Conservation (phyloP, 228 moss, liverwort and hornwort species). For the Sphagnum fallax region DNA sequence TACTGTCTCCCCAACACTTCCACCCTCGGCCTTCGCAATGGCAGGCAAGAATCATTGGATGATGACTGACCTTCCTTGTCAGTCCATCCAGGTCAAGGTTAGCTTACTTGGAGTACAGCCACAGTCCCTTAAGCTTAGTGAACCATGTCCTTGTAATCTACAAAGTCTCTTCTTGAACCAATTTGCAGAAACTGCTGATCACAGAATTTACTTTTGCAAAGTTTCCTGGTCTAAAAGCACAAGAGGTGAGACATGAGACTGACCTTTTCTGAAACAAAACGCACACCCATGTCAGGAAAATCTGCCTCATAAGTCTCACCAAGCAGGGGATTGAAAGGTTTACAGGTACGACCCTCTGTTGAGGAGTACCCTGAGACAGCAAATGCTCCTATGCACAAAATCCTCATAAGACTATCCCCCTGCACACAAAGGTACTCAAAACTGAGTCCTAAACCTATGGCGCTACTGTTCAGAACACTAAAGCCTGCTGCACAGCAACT, state of each 20-base stretch:
- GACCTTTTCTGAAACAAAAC: conserved; percentile 94
- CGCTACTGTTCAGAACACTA: no score
- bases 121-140: no score
- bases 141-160: no score
- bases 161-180: no score
- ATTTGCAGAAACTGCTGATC: no score
- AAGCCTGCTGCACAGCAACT: no score
- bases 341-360: conserved; percentile 88
- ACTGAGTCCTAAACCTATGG: no score
- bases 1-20: conserved; percentile 99
- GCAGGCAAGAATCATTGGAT: conserved; percentile 99
- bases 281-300: conserved; percentile 89
- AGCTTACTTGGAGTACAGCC: no score
- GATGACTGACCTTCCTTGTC: conserved; percentile 83
- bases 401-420: conserved; percentile 86
- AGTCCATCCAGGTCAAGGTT: background rate
- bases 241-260: background rate
- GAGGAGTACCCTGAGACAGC: conserved; percentile 98
- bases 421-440: conserved; percentile 21
- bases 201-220: no score
- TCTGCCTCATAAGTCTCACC: conserved; percentile 99
- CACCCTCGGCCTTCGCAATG: conserved; percentile 96
- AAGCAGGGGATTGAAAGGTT: conserved; percentile 94
- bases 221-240: no score
- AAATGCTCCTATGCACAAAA: conserved; percentile 81